Conservation (phyloP, 805 yeast genomes). For the Priceomyces medius region DNA sequence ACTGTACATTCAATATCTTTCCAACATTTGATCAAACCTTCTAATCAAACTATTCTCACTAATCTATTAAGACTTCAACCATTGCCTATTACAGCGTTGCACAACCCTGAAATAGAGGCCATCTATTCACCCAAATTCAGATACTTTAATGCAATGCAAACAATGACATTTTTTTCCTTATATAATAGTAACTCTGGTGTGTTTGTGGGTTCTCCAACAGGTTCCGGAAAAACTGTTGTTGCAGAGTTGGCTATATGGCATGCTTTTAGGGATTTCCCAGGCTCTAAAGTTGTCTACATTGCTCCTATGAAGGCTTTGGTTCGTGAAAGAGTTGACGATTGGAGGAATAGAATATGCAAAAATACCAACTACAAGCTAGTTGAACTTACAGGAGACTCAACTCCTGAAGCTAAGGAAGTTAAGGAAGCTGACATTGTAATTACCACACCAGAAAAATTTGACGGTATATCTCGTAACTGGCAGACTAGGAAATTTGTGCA, state of each 20-base stretch:
- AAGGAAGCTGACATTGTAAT: conserved; percentile 70
- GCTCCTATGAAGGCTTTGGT: conserved; percentile 91
- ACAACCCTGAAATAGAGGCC: conserved; percentile 61
- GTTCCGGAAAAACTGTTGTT: conserved; percentile 96
- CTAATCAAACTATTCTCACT: conserved; percentile 82
- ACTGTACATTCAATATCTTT: conserved; percentile 75
- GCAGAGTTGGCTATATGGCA: conserved; percentile 98
- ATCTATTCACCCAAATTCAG: conserved; percentile 69
- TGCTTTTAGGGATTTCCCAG: conserved; percentile 80
- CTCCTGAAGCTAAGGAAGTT: conserved; percentile 68
- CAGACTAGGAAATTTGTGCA: conserved; percentile 75
- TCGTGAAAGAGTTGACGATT: conserved; percentile 79
- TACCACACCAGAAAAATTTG: conserved; percentile 85
- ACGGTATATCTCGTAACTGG: conserved; percentile 87
- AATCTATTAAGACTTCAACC: conserved; percentile 80
- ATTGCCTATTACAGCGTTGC: conserved; percentile 77
- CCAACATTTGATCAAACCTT: conserved; percentile 86
- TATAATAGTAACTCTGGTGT: conserved; percentile 78
- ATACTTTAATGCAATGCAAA: conserved; percentile 97
- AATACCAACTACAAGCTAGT: conserved; percentile 54
- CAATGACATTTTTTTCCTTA: conserved; percentile 89
- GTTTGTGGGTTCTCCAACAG: conserved; percentile 97
- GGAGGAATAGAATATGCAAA: conserved; percentile 57
- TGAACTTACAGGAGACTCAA: conserved; percentile 80
- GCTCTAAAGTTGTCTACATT: conserved; percentile 76